These are phyloP conservation scores for Violaceomyces palustris DNA, from an alignment of 1,284 basidiomycete species.

Conservation along the genomic window DNA sequence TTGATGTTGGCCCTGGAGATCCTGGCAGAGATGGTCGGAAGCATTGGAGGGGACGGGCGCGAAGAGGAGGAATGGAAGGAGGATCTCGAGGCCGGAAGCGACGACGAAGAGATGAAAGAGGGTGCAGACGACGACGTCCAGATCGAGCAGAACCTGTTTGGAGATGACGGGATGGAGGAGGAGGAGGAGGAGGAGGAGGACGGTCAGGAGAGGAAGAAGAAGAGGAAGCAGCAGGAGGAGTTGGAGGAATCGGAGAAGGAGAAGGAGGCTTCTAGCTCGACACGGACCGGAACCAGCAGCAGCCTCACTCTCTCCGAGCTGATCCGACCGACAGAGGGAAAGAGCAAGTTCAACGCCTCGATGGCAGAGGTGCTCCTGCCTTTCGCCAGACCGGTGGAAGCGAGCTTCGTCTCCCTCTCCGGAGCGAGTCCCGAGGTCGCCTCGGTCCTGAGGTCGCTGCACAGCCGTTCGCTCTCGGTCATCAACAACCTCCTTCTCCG, in stretches of 20 bases:
- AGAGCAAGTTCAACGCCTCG: no score
- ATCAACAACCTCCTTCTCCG: conserved; percentile 37
- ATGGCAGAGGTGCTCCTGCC: conserved; percentile 14
- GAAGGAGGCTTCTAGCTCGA: no score
- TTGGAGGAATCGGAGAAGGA: conserved; percentile 31
- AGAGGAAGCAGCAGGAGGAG: not conserved
- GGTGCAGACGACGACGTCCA: conserved; percentile 11
- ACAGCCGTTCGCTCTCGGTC: conserved; percentile 36
- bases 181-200: conserved; percentile 1
- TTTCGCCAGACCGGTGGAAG: conserved; percentile 22
- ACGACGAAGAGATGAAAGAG: conserved; percentile 3
- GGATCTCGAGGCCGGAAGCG: conserved; percentile 10
- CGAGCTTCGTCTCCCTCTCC: conserved; percentile 20
- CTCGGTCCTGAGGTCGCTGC: conserved; percentile 16
- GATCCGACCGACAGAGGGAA: no score
- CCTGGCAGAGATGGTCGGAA: conserved; percentile 35
- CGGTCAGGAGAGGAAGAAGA: conserved; percentile 10
- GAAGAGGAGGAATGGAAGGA: conserved; percentile 15
- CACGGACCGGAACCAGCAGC: no score
- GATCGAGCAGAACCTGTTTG: conserved; percentile 9
- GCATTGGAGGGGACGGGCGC: conserved; percentile 7
- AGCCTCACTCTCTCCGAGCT: no score
- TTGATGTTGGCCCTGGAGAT: conserved; percentile 41
- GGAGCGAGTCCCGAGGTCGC: not conserved
- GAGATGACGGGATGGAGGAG: conserved; percentile 2